phyloP scores from a whole-genome alignment of 345 rosid genomes.

The Salix exigua region DNA sequence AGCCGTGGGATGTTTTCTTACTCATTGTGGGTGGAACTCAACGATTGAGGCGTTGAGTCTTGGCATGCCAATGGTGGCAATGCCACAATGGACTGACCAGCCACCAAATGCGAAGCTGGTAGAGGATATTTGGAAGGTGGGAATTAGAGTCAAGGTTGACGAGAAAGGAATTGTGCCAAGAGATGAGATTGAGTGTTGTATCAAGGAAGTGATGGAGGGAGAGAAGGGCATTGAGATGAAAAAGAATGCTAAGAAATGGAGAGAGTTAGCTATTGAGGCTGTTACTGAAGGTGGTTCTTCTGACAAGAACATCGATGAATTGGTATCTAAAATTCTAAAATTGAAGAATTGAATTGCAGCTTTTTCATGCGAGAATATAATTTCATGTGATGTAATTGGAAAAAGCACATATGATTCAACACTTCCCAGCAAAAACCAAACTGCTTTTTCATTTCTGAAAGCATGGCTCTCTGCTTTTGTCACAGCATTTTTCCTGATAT shows the following conservation, averaged over 20 bases:
- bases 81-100: slow-evolving; percentile 32
- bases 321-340: not conserved
- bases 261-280: slow-evolving; percentile 23
- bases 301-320: slow-evolving; percentile 9
- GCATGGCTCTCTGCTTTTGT: too few species aligned
- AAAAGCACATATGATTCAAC: too few species aligned
- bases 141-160: slow-evolving; percentile 19
- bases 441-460: too few species aligned
- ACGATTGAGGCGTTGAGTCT: slow-evolving; percentile 29
- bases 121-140: slow-evolving; percentile 24
- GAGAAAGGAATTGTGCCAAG: slow-evolving; percentile 18
- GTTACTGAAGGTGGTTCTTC: slow-evolving; percentile 20
- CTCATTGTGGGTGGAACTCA: slow-evolving; percentile 30
- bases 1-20: slow-evolving; percentile 16
- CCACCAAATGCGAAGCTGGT: slow-evolving; percentile 21
- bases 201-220: slow-evolving; percentile 19
- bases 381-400: too few species aligned
- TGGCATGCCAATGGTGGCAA: slow-evolving; percentile 26
- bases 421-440: too few species aligned
- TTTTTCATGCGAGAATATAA: too few species aligned
- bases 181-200: slow-evolving; percentile 18
- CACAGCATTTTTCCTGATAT: too few species aligned
- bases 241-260: slow-evolving; percentile 16
- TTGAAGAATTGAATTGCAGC: too few species aligned
- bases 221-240: slow-evolving; percentile 6